Base-by-base conservation (phyloP, 805 yeast genomes). In the Ogataea neopini region DNA sequence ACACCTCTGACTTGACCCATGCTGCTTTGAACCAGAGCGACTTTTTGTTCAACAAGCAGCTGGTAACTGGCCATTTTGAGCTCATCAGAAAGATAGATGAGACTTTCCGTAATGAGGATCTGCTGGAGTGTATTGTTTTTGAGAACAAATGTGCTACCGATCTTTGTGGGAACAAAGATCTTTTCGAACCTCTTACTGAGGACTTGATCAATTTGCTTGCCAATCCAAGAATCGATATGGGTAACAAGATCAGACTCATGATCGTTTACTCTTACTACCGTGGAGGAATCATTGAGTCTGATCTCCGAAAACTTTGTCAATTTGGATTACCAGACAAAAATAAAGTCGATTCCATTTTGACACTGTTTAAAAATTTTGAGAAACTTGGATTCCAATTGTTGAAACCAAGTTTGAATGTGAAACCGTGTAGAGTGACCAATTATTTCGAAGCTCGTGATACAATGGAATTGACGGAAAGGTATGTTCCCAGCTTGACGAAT, bases 101-200 rank as follows among this genome's bases (percentile, higher is more conserved):
- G 75, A 78, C 52, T 68, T 89, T 53, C 81, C 85, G 7, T 17
- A 52, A 57, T 3, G 62, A 58, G 41, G 47, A 49, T 23, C 18
- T 62, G 10, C 48, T 59, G 9, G 88, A 81, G 50, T 73, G 87
- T 15, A 88, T 96, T 1, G 94, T 88, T 53, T 75, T 90, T 49
- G 98, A 94, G 67, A 97, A 91, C 67, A 79, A 83, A 15, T 75
- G 90, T 53, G 80, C 86, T 4, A 87, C 89, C 2, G 83, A 81
- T 47, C 72, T 82, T 40, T 86, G 88, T 53, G 90, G 92, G 2
- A 76, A 75, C 22, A 78, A 78, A 54, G 75, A 76, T 38, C 79
- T 79, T 55, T 74, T 76, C 44, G 67, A 87, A 19, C 82, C 86
- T 26, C 54, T 65, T 2, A 66, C 71, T 2, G 86, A 81, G 43